Percentiles rank a stretch among this genome's conserved stretches.
phyloP scores from a whole-genome alignment of 2,329 filamentous ascomycete genomes.

The Trichoderma simmonsii region DNA sequence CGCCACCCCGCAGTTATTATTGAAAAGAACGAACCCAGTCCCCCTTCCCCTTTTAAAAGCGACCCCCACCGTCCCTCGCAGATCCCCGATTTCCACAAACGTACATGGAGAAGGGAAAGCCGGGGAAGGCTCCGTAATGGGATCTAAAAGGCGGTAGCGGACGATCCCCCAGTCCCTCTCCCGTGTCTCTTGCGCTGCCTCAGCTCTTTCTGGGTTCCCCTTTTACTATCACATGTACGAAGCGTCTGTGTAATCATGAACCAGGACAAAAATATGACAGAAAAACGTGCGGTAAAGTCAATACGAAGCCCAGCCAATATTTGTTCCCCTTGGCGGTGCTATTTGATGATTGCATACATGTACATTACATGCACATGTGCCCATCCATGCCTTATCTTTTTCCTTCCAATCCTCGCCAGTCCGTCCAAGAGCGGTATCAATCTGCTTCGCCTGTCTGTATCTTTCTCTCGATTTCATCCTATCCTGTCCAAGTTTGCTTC shows the following conservation, averaged over 20 bases:
- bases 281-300: background rate
- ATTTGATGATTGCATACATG: constrained; percentile 1
- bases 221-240: background rate
- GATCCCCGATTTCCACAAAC: background rate
- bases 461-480: background rate
- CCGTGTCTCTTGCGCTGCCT: background rate
- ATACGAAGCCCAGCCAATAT: background rate
- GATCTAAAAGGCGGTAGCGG: constrained; percentile 15
- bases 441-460: background rate
- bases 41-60: too few species aligned
- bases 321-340: background rate
- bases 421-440: background rate
- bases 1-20: too few species aligned
- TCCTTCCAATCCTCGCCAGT: background rate
- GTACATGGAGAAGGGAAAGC: too few species aligned
- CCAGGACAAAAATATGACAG: background rate
- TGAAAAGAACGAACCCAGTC: too few species aligned
- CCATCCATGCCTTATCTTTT: background rate
- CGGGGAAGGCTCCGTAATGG: background rate
- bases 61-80: too few species aligned
- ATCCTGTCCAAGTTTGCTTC: background rate
- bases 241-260: background rate
- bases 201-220: background rate
- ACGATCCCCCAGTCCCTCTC: constrained; percentile 2
- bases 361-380: background rate